These are phyloP conservation scores for Periconia sp. DNA, from an alignment of 2,329 filamentous ascomycete genomes.

Conservation along the genomic window DNA sequence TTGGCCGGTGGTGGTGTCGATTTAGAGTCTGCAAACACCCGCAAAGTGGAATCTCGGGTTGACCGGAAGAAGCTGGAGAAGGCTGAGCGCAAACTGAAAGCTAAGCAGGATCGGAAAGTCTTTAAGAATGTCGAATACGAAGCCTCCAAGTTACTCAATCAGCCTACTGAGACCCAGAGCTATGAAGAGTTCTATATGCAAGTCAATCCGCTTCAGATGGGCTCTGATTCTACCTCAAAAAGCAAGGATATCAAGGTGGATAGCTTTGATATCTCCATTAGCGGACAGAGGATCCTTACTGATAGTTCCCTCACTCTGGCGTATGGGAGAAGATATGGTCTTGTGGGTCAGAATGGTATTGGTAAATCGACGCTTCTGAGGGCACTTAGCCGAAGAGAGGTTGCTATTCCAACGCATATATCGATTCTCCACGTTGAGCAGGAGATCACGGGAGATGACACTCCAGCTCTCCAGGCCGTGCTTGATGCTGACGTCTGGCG, in stretches of 20 bases:
- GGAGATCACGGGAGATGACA: slow-evolving; percentile 97
- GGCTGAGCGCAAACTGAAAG: slow-evolving; percentile 94
- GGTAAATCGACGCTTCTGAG: slow-evolving; percentile 84
- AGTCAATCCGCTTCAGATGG: slow-evolving; percentile 93
- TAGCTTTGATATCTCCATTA: slow-evolving; percentile 92
- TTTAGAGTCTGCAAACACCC: slow-evolving; percentile 87
- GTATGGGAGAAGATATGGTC: slow-evolving; percentile 91
- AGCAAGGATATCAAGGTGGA: slow-evolving; percentile 99
- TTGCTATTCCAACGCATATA: slow-evolving; percentile 94
- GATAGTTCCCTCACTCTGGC: slow-evolving; percentile 90
- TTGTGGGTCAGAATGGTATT: slow-evolving; percentile 99
- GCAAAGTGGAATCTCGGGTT: slow-evolving; percentile 97
- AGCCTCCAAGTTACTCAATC: slow-evolving; percentile 85
- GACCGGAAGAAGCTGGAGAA: slow-evolving; percentile 99
- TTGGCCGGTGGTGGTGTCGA: slow-evolving; percentile 85
- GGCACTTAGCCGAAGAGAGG: slow-evolving; percentile 88
- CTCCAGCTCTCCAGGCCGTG: slow-evolving; percentile 90
- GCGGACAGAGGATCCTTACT: slow-evolving; percentile 84
- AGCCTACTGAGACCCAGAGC: slow-evolving; percentile 81
- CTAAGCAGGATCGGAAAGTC: slow-evolving; percentile 97
- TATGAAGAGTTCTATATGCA: slow-evolving; percentile 99
- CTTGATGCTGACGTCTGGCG: slow-evolving; percentile 98
- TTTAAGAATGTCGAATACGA: slow-evolving; percentile 99
- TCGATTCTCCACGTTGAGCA: slow-evolving; percentile 99
- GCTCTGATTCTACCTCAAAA: slow-evolving; percentile 71